Evolutionary conservation across 2,329 filamentous ascomycete species (phyloP), one percentile per base, ranked within the genome.

Genomic region (Xylariaceae sp.): DNA sequence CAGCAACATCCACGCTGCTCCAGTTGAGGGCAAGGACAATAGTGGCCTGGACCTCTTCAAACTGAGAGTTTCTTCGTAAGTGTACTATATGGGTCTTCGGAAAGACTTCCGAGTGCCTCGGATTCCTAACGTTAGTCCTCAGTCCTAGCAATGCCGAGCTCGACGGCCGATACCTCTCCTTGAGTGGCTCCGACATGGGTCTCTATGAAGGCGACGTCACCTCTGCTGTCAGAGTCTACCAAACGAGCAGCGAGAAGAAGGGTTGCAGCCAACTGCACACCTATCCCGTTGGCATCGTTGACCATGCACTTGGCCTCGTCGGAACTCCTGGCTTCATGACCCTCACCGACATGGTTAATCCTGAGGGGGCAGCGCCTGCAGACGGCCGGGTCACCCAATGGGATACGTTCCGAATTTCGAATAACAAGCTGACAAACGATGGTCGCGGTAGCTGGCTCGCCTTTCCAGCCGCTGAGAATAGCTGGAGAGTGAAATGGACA

Each of bases 241-340:
- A 69, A 6, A 58, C 70, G 6, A 54, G 60, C 23, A 68, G 68
- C 61, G 48, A 58, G 12, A 64, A 69, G 44, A 61, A 63, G 28
- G 66, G 68, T 43, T 65, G 65, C 49, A 67, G 61, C 37, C 69
- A 75, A 60, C 71, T 78, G 41, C 76, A 75, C 70, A 72, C 67
- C 7, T 75, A 69, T 53, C 75, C 75, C 14, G 56, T 71, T 33
- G 70, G 71, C 65, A 68, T 71, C 39, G 66, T 73, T 36, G 72
- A 75, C 66, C 71, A 73, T 56, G 68, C 69, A 3, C 69, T 78
- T 31, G 75, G 69, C 17, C 69, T 78, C 26, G 60, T 73, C n/a
- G 75, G 76, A 44, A 50, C 56, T 5, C 61, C 70, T 33, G 70
- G 67, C 37, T 63, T 76, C 39, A 65, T 70, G 60, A 65, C 66